Conservation (phyloP, 2,329 filamentous ascomycete species). For the Venturia asperata region DNA sequence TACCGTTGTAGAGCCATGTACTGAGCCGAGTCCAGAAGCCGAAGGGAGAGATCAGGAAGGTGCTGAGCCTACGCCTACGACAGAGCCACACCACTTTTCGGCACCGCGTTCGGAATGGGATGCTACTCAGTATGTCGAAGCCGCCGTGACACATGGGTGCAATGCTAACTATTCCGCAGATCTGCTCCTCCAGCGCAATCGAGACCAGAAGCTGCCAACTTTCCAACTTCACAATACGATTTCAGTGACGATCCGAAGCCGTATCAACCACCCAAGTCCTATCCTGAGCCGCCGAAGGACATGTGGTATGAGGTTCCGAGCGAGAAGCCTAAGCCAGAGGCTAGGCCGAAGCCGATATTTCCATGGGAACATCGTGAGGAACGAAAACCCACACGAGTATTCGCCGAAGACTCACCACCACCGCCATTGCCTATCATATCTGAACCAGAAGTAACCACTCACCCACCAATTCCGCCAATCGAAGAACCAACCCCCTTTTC, state of each 20-base stretch:
- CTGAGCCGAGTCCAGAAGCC: conserved; percentile 37
- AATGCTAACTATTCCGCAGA: conserved; percentile 22
- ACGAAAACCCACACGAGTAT: conserved; percentile 58
- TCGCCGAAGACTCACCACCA: conserved; percentile 48
- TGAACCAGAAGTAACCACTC: neutral
- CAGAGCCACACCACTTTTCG: conserved; percentile 46
- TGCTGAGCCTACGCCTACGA: conserved; percentile 38
- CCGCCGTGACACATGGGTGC: neutral
- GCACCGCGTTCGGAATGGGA: conserved; percentile 57
- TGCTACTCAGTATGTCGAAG: conserved; percentile 46
- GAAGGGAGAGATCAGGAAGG: conserved; percentile 40
- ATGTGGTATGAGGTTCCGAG: conserved; percentile 83
- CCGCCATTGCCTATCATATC: conserved; percentile 29
- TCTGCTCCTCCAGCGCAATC: conserved; percentile 53
- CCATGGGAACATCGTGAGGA: conserved; percentile 73
- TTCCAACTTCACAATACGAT: conserved; percentile 69
- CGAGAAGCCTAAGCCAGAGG: conserved; percentile 47
- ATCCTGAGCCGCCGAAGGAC: conserved; percentile 75
- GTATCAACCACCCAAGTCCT: conserved; percentile 68
- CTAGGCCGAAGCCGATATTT: conserved; percentile 65
- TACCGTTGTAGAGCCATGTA: conserved; percentile 35
- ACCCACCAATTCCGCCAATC: conserved; percentile 20
- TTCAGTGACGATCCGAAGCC: conserved; percentile 72
- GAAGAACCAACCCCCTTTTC: conserved; percentile 49
- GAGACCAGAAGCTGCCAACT: conserved; percentile 76